Percentiles rank a stretch among this genome's conserved stretches.
phyloP scores from a whole-genome alignment of 305 asterid genomes.

The Rubia occidens region DNA sequence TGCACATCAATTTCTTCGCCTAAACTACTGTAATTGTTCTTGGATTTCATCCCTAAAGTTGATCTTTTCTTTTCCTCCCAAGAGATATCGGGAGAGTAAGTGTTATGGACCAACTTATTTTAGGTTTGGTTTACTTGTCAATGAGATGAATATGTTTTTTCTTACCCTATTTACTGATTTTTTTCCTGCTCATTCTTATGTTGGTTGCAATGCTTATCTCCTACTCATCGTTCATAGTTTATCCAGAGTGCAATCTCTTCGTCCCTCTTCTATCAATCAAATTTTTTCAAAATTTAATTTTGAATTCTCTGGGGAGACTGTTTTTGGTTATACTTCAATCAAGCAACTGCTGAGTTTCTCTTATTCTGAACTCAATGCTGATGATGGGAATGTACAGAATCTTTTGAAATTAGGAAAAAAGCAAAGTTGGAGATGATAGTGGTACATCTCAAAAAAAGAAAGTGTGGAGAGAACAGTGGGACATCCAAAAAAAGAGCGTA shows the following conservation, averaged over 20 bases:
- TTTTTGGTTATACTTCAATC: not conserved
- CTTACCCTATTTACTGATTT: not conserved
- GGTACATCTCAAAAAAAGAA: no score
- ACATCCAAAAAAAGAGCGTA: not conserved
- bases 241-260: not conserved
- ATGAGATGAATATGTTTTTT: not conserved
- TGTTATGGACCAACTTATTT: conserved; percentile 28
- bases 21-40: no score
- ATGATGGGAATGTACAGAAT: no score
- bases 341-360: not conserved
- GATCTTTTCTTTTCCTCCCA: conserved; percentile 12
- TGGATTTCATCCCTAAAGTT: no score
- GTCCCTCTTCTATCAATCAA: not conserved
- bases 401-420: no score
- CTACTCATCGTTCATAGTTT: not conserved
- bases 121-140: not conserved
- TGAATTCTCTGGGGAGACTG: not conserved
- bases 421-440: not conserved
- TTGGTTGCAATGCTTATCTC: not conserved
- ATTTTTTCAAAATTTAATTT: not conserved
- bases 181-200: not conserved
- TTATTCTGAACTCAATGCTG: not conserved
- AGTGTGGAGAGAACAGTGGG: not conserved
- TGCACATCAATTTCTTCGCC: no score
- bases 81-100: conserved; percentile 92